Base-by-base conservation (phyloP, 257 asterid species). In the Solanum lycopersicoides region DNA sequence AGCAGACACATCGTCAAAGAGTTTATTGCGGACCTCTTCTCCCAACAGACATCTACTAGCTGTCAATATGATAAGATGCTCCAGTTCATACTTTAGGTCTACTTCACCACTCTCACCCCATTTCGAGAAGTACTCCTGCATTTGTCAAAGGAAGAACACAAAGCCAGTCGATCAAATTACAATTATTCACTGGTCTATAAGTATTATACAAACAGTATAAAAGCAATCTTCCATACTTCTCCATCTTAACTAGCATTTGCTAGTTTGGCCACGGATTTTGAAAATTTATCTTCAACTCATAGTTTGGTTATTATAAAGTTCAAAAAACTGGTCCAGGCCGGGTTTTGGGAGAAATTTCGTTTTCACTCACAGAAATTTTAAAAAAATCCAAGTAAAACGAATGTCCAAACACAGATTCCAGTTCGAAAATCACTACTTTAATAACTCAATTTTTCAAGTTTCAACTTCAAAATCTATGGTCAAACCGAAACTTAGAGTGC, bases 101-200 rank as follows among this genome's bases (percentile, higher is more conserved):
- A 96, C 98, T 89, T 94, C 98, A 73, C 99, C 99, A 44, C 94
- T 93, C 6, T 94, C 98, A 25, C 98, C 98, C 99, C 99, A 96
- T 91, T 96, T 95, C 3, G 99, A 94, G 89, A 96, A 96, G 88
- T 96, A 95, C 0, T 95, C 94, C 99, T 92, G 83, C 88, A 89
- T 65, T 73, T 37, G 41, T 71, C 87, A 82, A n/a, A 45, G 35
- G 34, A 83, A 84, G 44, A 16, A 66, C 23, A 83, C 56, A 23
- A 20, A 87, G 50, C 47, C 28, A 75, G 79, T 66, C 56, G 50
- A 20, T 69, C 35, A 56, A 45, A 83, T 32, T 39, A 69, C 84
- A 39, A 14, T n/a, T 44, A 25, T 44, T 21, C 14, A 77, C n/a
- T n/a, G 11, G 83, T 8, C 56, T 4, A 41, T 39, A 23, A 21